Evolutionary conservation across 1,284 basidiomycete species (phyloP).

Genomic region (Amylostereum areolatum): DNA sequence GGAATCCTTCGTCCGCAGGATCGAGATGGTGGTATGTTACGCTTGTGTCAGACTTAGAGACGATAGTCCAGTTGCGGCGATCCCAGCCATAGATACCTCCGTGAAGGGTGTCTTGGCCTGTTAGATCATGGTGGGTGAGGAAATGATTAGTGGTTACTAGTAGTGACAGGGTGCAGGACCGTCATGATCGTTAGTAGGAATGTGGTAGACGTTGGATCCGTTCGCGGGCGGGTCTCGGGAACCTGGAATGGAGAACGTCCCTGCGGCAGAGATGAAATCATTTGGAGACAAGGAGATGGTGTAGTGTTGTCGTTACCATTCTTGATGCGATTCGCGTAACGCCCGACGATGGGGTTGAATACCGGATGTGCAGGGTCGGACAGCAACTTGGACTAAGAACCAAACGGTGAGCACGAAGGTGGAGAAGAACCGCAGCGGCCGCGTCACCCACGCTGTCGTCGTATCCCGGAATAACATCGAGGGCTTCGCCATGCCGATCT

Average conservation of each 20-base stretch:
- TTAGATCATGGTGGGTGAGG: slow-evolving; percentile 5
- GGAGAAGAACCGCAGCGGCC: background rate
- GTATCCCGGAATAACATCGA: slow-evolving; percentile 47
- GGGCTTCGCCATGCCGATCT: slow-evolving; percentile 35
- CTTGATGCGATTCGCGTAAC: slow-evolving; percentile 46
- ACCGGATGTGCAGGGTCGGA: slow-evolving; percentile 44
- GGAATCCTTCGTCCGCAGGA: slow-evolving; percentile 47
- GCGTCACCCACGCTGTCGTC: slow-evolving; percentile 38
- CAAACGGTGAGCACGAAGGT: background rate
- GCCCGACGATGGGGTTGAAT: slow-evolving; percentile 44
- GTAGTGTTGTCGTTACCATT: slow-evolving; percentile 29
- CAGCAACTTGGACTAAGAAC: slow-evolving; percentile 29
- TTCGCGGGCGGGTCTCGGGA: slow-evolving; percentile 39
- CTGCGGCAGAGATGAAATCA: slow-evolving; percentile 17
- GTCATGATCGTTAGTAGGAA: slow-evolving; percentile 43
- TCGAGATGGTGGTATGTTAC: slow-evolving; percentile 49
- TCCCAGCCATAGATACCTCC: slow-evolving; percentile 52
- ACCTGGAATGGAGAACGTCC: slow-evolving; percentile 51
- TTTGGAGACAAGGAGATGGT: background rate
- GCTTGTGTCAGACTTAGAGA: slow-evolving; percentile 31
- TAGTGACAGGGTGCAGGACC: slow-evolving; percentile 21
- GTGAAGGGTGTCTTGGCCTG: slow-evolving; percentile 41
- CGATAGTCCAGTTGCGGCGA: slow-evolving; percentile 50
- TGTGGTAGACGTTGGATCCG: slow-evolving; percentile 42
- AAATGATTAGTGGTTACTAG: slow-evolving; percentile 1